Evolutionary conservation across 805 yeast species (phyloP).

Genomic region (Schwanniomyces pseudopolymorphus): DNA sequence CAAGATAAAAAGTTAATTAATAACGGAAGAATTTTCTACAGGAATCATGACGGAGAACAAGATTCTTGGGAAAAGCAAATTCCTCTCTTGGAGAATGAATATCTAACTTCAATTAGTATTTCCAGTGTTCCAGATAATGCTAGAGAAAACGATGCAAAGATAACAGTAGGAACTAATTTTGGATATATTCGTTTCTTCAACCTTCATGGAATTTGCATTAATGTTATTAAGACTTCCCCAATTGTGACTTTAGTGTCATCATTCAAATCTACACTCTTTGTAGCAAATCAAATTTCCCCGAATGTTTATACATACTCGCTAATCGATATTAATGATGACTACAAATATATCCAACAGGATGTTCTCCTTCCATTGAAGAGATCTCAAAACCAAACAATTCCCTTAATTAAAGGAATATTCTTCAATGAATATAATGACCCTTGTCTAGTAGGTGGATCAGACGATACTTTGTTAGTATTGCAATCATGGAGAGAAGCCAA

Average conservation of each 20-base stretch:
- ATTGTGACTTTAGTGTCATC: conserved; percentile 71
- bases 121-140: conserved; percentile 23
- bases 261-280: conserved; percentile 50
- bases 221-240: conserved; percentile 69
- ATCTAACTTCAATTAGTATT: conserved; percentile 67
- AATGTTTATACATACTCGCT: conserved; percentile 46
- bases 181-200: conserved; percentile 78
- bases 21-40: conserved; percentile 53
- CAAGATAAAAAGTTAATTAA: conserved; percentile 15
- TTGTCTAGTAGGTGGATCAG: conserved; percentile 71
- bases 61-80: conserved; percentile 72
- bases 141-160: conserved; percentile 31
- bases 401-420: conserved; percentile 65
- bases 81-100: conserved; percentile 55
- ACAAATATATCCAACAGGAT: conserved; percentile 39
- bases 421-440: conserved; percentile 92
- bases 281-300: conserved; percentile 43
- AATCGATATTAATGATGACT: conserved; percentile 45
- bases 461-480: conserved; percentile 67
- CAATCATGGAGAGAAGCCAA: conserved; percentile 74
- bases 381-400: conserved; percentile 22
- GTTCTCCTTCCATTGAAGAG: conserved; percentile 34
- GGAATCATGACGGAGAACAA: conserved; percentile 64
- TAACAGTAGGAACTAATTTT: conserved; percentile 67
- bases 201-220: conserved; percentile 68